Evolutionary conservation across 192 early-diverging fungal genomes (phyloP).

Genomic region (Entomortierella beljakovae): DNA sequence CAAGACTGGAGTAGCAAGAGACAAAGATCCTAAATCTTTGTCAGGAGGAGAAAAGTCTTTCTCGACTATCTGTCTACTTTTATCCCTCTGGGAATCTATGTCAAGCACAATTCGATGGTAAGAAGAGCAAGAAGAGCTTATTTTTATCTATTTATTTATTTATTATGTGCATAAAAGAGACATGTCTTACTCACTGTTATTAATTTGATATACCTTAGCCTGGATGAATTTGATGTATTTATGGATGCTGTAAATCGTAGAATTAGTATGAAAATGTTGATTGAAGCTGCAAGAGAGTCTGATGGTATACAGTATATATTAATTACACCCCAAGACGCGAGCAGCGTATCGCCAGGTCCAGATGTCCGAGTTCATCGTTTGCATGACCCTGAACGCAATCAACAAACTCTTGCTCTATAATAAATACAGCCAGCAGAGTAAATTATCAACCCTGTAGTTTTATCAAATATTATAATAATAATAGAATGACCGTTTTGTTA

Average conservation of each 20-base stretch:
- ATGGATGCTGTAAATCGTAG: constrained; percentile 98
- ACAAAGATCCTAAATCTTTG: constrained; percentile 91
- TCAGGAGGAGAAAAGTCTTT: constrained; percentile 99
- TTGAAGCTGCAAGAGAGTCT: constrained; percentile 79
- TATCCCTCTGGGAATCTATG: constrained; percentile 95
- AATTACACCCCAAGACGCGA: constrained; percentile 95
- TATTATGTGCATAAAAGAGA: not conserved
- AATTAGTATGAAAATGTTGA: constrained; percentile 90
- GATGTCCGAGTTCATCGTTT: constrained; percentile 70
- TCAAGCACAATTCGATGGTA: constrained; percentile 89
- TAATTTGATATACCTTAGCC: constrained; percentile 32
- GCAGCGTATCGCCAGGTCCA: constrained; percentile 66
- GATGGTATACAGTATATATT: constrained; percentile 91
- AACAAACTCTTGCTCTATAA: constrained; percentile 24
- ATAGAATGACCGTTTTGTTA: no score
- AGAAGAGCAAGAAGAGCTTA: no score
- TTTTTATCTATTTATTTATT: not conserved
- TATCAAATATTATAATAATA: not conserved
- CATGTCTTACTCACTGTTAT: not conserved
- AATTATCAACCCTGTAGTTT: no score
- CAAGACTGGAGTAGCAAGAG: constrained; percentile 53
- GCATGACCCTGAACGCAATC: constrained; percentile 67
- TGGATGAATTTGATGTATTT: constrained; percentile 99
- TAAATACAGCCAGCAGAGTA: no score
- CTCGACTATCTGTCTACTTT: constrained; percentile 91